phyloP scores from a whole-genome alignment of 1,139 yeast species.

The Hanseniaspora sp. region DNA sequence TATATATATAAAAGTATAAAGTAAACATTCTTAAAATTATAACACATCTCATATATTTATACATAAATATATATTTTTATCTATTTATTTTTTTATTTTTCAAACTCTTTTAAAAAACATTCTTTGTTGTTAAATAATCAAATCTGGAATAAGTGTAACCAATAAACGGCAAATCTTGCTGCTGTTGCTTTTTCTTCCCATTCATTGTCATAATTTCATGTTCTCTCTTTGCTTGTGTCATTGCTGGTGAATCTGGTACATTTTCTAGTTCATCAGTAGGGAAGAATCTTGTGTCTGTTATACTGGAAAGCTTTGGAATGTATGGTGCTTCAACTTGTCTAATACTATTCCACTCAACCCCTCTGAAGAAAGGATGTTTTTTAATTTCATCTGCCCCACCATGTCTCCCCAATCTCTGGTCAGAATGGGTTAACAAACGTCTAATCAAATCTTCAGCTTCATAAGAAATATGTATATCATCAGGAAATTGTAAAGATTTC shows the following conservation, averaged over 20 bases:
- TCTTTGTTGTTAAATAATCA: slow-evolving; percentile 79
- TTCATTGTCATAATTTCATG: slow-evolving; percentile 35
- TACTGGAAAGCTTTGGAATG: slow-evolving; percentile 69
- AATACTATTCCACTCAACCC: slow-evolving; percentile 93
- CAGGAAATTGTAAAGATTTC: slow-evolving; percentile 86
- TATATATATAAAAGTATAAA: background rate
- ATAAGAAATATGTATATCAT: slow-evolving; percentile 83
- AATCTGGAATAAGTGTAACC: slow-evolving; percentile 93
- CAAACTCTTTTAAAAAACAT: slow-evolving; percentile 65
- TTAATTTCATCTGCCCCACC: slow-evolving; percentile 93
- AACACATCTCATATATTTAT: background rate
- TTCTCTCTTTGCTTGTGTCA: slow-evolving; percentile 57
- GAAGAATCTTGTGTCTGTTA: slow-evolving; percentile 94
- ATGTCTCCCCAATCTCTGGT: slow-evolving; percentile 76
- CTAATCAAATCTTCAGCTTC: slow-evolving; percentile 90
- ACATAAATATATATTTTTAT: too few species aligned
- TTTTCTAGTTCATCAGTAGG: slow-evolving; percentile 95
- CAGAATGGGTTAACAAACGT: slow-evolving; percentile 70
- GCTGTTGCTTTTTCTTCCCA: slow-evolving; percentile 38
- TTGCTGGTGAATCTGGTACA: slow-evolving; percentile 87
- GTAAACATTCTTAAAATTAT: too few species aligned
- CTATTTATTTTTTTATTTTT: background rate
- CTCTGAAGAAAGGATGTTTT: slow-evolving; percentile 84
- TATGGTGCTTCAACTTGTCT: slow-evolving; percentile 92
- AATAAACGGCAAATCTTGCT: slow-evolving; percentile 87